phyloP scores from a whole-genome alignment of 2,329 filamentous ascomycete species.

The Colletotrichum brevisporum region DNA sequence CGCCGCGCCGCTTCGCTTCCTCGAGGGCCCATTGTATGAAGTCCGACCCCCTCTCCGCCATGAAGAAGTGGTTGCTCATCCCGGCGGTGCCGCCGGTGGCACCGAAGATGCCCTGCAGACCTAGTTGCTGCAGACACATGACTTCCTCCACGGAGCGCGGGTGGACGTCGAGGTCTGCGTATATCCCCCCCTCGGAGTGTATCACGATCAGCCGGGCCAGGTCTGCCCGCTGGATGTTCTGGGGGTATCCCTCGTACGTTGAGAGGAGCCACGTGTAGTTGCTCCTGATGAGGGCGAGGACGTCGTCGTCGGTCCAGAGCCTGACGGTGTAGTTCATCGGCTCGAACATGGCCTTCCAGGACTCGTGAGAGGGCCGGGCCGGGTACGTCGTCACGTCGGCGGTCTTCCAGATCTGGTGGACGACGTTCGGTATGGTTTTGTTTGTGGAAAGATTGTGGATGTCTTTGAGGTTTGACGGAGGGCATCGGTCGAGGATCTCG shows the following conservation, averaged over 20 bases:
- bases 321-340: slow-evolving; percentile 44
- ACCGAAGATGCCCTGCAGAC: slow-evolving; percentile 35
- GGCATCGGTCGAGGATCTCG: slow-evolving; percentile 11
- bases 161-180: slow-evolving; percentile 45
- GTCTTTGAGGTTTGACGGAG: background rate
- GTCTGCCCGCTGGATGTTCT: slow-evolving; percentile 45
- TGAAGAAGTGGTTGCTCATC: slow-evolving; percentile 47
- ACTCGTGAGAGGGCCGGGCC: slow-evolving; percentile 24
- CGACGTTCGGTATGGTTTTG: slow-evolving; percentile 35
- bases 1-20: slow-evolving; percentile 43
- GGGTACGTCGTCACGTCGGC: slow-evolving; percentile 41
- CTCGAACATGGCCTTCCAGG: slow-evolving; percentile 41
- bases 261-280: slow-evolving; percentile 44
- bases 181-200: slow-evolving; percentile 44
- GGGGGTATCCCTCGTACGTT: slow-evolving; percentile 43
- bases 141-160: slow-evolving; percentile 36
- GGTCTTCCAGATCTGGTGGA: slow-evolving; percentile 46
- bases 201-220: slow-evolving; percentile 43
- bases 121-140: slow-evolving; percentile 40
- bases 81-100: slow-evolving; percentile 36
- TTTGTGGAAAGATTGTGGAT: background rate
- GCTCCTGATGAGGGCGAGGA: slow-evolving; percentile 38
- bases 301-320: slow-evolving; percentile 45
- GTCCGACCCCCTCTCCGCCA: slow-evolving; percentile 40
- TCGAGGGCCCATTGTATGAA: slow-evolving; percentile 43